A percentile compares a stretch with the other conserved stretches of the same genome.
Conservation (phyloP, 148 eudicot species). For the Persicaria tinctoria region DNA sequence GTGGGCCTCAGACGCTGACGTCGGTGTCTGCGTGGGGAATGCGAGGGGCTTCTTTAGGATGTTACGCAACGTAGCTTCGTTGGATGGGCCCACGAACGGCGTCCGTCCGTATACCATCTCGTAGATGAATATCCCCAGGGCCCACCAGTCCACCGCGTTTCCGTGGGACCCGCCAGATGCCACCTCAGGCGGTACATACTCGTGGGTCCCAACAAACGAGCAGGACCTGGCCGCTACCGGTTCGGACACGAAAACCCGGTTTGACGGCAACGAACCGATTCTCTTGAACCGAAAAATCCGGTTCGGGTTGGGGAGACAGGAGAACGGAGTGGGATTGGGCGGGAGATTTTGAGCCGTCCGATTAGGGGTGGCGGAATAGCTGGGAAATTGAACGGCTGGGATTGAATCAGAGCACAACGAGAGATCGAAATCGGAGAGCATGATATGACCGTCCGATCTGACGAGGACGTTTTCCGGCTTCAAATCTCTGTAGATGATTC, state of each 20-base stretch:
- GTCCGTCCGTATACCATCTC: slow-evolving; percentile 81
- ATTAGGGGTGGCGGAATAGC: slow-evolving; percentile 14
- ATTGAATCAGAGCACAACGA: slow-evolving; percentile 69
- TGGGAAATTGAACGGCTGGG: slow-evolving; percentile 63
- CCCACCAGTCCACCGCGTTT: slow-evolving; percentile 91
- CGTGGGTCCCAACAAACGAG: slow-evolving; percentile 90
- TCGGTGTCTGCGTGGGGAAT: slow-evolving; percentile 43
- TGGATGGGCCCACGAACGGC: slow-evolving; percentile 47
- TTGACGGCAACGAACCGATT: slow-evolving; percentile 35
- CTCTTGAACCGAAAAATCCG: slow-evolving; percentile 68
- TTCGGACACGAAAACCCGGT: slow-evolving; percentile 61
- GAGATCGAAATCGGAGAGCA: slow-evolving; percentile 82
- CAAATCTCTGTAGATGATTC: slow-evolving; percentile 86
- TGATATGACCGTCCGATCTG: slow-evolving; percentile 16
- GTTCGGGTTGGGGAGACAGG: slow-evolving; percentile 36
- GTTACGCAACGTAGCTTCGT: slow-evolving; percentile 50
- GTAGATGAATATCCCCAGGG: slow-evolving; percentile 65
- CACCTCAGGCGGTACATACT: slow-evolving; percentile 83
- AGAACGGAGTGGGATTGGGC: slow-evolving; percentile 22
- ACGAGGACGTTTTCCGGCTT: slow-evolving; percentile 89
- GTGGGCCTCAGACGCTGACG: slow-evolving; percentile 31
- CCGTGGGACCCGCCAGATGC: slow-evolving; percentile 76
- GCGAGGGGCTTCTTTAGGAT: slow-evolving; percentile 42
- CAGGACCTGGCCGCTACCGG: slow-evolving; percentile 69
- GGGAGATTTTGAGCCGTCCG: slow-evolving; percentile 12